Evolutionary conservation across 371 early-diverging fungal genomes (phyloP).

Genomic region (Mortierella sp.): DNA sequence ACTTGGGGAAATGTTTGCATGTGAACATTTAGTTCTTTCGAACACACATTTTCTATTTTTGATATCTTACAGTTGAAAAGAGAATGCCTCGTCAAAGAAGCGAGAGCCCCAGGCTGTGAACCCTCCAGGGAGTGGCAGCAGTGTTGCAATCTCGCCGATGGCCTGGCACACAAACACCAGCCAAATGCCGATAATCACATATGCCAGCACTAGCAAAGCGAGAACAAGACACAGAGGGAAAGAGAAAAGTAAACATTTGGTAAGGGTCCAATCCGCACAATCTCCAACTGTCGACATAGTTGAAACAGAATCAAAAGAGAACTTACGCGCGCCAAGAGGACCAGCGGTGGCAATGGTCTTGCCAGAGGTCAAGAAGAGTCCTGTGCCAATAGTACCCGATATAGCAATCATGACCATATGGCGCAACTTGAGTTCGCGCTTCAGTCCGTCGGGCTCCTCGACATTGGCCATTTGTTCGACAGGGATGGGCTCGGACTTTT

Average conservation of each 20-base stretch:
- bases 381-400: conserved; percentile 88
- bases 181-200: conserved; percentile 76
- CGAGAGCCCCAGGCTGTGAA: conserved; percentile 87
- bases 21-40: no score
- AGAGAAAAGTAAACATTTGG: neutral
- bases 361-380: conserved; percentile 89
- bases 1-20: no score
- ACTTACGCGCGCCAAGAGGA: conserved; percentile 76
- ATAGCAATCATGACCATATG: conserved; percentile 88
- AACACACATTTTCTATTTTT: no score
- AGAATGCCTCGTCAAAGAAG: conserved; percentile 87
- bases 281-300: neutral
- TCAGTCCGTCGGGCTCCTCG: conserved; percentile 44
- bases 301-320: neutral
- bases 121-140: conserved; percentile 85
- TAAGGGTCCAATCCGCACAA: no score
- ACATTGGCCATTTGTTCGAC: conserved; percentile 26
- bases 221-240: neutral
- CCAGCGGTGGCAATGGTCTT: conserved; percentile 80
- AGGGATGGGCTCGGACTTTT: no score
- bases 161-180: conserved; percentile 87
- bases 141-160: conserved; percentile 90
- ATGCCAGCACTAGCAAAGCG: conserved; percentile 69
- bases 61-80: conserved; percentile 68
- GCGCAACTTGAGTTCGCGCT: conserved; percentile 71